Base-by-base conservation (phyloP, 139 green algal genomes). In the Coccomyxa sp. region DNA sequence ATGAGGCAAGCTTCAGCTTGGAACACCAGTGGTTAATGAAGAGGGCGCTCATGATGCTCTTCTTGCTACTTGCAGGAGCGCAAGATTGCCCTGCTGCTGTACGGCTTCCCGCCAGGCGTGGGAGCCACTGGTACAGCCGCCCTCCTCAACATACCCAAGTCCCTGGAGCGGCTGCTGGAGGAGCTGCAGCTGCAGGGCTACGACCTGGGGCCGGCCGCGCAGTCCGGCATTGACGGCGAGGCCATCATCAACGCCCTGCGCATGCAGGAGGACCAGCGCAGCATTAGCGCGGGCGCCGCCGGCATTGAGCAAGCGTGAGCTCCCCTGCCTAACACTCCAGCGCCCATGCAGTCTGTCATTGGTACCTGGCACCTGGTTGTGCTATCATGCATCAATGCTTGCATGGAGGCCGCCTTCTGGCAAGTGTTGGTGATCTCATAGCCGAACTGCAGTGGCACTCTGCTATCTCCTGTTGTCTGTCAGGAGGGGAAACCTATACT, bases 71-170 rank as follows among this genome's bases (percentile, higher is more conserved):
- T 37, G 69, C 82, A 87, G 38, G 89, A 98, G 44, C 84, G 91
- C 39, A 90, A 90, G 75, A 39, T 97, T 36, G 92, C 91, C 0
- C 76, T 97, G 2, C 77, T 97, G 50, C 54, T 97, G 78, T 99
- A 98, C 80, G 95, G 96, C 79, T 99, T 99, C 84, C 96, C 96
- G 0, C 96, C 96, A 0, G 95, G 95, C 0, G 95, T 99, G n/a
- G 96, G 96, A 16, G 93, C 95, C 8, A 96, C 91, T 0, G 96
- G 96, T 55, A 99, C 96, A 10, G 96, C 96, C 6, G 96, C 96
- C 10, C 89, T 99, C 74, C 91, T 99, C 73, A 99, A 99, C 83
- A 95, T 99, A 74, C 95, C 95, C 27, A 87, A 90, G 80, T 97
- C 90, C 0, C 84, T 99, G 55, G 89, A 94, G 76, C 22, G 50